These are phyloP conservation scores for Strobilomyces dryophilus DNA, from an alignment of 768 basidiomycete genomes.

Conservation along the genomic window DNA sequence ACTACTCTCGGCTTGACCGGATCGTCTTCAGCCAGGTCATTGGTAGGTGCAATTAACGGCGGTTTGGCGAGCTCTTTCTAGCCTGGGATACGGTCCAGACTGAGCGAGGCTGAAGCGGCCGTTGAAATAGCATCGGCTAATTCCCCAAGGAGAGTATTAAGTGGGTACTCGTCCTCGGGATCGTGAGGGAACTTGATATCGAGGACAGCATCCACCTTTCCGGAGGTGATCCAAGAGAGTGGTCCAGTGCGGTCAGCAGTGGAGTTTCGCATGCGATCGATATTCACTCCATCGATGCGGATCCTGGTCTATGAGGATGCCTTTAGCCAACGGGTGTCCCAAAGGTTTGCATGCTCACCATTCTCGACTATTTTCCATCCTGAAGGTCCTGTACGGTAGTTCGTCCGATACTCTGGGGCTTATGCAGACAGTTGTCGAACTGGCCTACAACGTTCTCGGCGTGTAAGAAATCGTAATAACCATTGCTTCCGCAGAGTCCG, in stretches of 20 bases:
- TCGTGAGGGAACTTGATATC: constrained; percentile 96
- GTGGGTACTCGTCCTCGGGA: constrained; percentile 59
- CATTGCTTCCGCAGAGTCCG: constrained; percentile 83
- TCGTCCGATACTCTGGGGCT: constrained; percentile 91
- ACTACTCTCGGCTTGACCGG: constrained; percentile 49
- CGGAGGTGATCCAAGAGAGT: constrained; percentile 96
- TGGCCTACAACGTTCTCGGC: constrained; percentile 97
- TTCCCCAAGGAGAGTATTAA: constrained; percentile 84
- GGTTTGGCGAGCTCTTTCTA: constrained; percentile 85
- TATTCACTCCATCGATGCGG: constrained; percentile 92
- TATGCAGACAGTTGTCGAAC: constrained; percentile 95
- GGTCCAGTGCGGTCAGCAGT: constrained; percentile 74
- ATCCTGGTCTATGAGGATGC: constrained; percentile 68
- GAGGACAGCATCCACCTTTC: constrained; percentile 93
- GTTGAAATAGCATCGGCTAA: constrained; percentile 86
- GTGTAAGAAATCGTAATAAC: constrained; percentile 87
- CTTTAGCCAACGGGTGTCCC: constrained; percentile 1
- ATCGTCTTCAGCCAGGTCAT: constrained; percentile 27
- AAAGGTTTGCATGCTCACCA: constrained; percentile 52
- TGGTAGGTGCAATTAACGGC: constrained; percentile 69
- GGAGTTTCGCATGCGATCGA: constrained; percentile 90
- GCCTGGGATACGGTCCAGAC: constrained; percentile 72
- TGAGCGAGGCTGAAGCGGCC: constrained; percentile 43
- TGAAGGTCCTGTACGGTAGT: constrained; percentile 82
- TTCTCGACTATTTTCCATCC: constrained; percentile 80